Percentiles rank a stretch among this genome's conserved stretches.
These are phyloP conservation scores for Tuber melanosporum DNA, from an alignment of 495 filamentous ascomycete species.

Conservation along the genomic window DNA sequence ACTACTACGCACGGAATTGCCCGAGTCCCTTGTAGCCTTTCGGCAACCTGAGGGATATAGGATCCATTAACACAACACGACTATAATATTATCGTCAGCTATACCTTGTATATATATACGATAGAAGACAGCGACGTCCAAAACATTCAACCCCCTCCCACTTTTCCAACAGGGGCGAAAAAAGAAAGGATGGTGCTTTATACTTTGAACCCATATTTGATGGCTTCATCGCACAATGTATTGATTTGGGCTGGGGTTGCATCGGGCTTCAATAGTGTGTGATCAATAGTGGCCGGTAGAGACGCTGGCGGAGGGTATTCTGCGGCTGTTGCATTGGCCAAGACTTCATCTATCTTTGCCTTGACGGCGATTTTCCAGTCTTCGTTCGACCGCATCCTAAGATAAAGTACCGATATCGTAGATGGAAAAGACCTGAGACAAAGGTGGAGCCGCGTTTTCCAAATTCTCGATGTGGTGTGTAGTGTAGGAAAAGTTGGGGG, in stretches of 20 bases:
- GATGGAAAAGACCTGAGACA: background rate
- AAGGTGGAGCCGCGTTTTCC: background rate
- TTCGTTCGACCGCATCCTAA: conserved; percentile 20
- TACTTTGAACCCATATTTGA: conserved; percentile 54
- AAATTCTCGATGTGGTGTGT: background rate
- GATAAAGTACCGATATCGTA: background rate
- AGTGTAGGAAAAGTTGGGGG: background rate
- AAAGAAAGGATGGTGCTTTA: conserved; percentile 15
- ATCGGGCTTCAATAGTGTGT: conserved; percentile 57
- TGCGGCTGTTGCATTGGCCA: conserved; percentile 23
- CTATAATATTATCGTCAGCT: conserved; percentile 11
- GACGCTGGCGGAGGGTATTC: conserved; percentile 37
- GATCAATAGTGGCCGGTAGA: conserved; percentile 51
- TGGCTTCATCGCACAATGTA: conserved; percentile 58
- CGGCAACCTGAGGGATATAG: conserved; percentile 51
- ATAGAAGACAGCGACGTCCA: background rate
- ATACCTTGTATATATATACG: background rate
- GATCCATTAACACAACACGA: conserved; percentile 37
- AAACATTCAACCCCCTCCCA: background rate
- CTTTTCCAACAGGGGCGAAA: conserved; percentile 17
- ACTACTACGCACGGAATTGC: conserved; percentile 59
- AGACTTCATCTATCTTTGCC: conserved; percentile 31
- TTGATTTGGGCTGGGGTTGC: conserved; percentile 54
- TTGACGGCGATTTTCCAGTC: conserved; percentile 33
- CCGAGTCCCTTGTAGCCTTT: conserved; percentile 49